Percentiles rank a stretch among this genome's conserved stretches.
These are phyloP conservation scores for Testicularia cyperi DNA, from an alignment of 1,284 basidiomycete genomes.

Conservation along the genomic window DNA sequence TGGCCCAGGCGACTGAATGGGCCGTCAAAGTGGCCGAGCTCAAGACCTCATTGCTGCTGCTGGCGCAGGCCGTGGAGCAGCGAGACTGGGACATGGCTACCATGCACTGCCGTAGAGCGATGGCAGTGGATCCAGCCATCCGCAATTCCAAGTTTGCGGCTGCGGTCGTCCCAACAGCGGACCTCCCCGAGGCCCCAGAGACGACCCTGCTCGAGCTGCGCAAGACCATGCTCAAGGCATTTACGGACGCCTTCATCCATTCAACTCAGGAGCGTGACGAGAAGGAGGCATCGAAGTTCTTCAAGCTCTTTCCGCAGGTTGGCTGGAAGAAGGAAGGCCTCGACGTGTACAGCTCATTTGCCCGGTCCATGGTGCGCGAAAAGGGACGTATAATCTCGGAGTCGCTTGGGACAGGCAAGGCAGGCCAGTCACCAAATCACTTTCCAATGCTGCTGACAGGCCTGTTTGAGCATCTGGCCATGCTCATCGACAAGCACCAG, in stretches of 20 bases:
- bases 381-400: constrained; percentile 36
- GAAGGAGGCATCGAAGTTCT: constrained; percentile 85
- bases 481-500: constrained; percentile 95
- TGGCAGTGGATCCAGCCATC: constrained; percentile 76
- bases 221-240: constrained; percentile 74
- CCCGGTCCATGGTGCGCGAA: constrained; percentile 75
- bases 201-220: constrained; percentile 78
- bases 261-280: constrained; percentile 68
- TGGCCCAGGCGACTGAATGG: constrained; percentile 79
- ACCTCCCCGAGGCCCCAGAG: constrained; percentile 79
- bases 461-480: constrained; percentile 89
- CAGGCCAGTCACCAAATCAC: constrained; percentile 37
- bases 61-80: constrained; percentile 75
- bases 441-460: constrained; percentile 66
- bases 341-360: constrained; percentile 89
- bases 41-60: constrained; percentile 78
- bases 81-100: constrained; percentile 95
- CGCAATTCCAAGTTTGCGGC: constrained; percentile 83
- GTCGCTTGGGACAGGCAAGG: constrained; percentile 23
- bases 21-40: constrained; percentile 85
- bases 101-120: constrained; percentile 83
- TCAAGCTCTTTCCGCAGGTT: constrained; percentile 92
- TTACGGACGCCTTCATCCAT: constrained; percentile 79
- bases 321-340: constrained; percentile 80
- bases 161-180: constrained; percentile 81